Conservation (phyloP, 2,329 filamentous ascomycete species). For the Alternaria rosae region DNA sequence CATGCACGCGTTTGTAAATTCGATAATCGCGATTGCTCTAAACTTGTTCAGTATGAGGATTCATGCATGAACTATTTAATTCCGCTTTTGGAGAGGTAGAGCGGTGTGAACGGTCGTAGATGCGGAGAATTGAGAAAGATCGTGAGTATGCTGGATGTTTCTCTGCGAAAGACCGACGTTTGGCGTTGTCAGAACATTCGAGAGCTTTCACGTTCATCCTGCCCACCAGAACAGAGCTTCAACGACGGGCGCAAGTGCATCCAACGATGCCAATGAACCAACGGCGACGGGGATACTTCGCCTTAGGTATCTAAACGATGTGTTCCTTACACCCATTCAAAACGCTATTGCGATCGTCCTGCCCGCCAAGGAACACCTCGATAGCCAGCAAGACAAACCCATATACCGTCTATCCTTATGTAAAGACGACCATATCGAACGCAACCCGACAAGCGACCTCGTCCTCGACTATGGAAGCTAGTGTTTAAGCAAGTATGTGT, state of each 20-base stretch:
- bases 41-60: neutral
- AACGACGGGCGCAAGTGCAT: neutral
- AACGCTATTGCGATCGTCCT: neutral
- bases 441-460: neutral
- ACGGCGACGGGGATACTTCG: neutral
- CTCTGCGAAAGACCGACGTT: neutral
- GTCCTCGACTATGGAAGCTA: neutral
- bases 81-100: neutral
- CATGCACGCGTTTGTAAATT: slow-evolving; percentile 1
- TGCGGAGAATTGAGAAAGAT: neutral
- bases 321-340: neutral
- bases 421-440: too few species aligned
- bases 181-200: neutral
- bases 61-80: slow-evolving; percentile 1
- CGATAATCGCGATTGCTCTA: neutral
- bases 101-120: neutral
- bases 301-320: neutral
- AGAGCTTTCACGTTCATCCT: neutral
- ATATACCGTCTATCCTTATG: too few species aligned
- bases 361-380: neutral
- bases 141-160: neutral
- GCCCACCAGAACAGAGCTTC: too few species aligned
- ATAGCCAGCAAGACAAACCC: neutral
- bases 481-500: neutral
- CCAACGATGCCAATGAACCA: neutral